Conservation (phyloP, 2,329 filamentous ascomycete genomes). For the Cytospora chrysosperma region DNA sequence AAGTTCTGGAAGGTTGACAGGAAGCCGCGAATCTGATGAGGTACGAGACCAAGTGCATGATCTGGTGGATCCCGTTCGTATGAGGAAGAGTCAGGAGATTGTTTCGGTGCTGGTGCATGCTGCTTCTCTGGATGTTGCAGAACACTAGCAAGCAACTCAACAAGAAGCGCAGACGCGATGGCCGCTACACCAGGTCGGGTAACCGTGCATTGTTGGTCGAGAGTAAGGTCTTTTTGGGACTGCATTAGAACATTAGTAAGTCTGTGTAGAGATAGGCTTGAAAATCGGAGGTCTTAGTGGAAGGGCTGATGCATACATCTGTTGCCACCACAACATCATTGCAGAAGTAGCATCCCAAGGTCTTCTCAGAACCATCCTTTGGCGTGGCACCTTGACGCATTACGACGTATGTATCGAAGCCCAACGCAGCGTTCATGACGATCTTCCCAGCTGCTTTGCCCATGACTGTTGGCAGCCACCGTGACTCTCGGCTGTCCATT, state of each 20-base stretch:
- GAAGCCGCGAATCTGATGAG: slow-evolving; percentile 79
- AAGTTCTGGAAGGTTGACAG: slow-evolving; percentile 72
- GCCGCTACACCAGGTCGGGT: slow-evolving; percentile 90
- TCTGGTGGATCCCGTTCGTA: slow-evolving; percentile 57
- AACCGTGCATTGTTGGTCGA: slow-evolving; percentile 97
- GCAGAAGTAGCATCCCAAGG: slow-evolving; percentile 95
- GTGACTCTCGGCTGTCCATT: slow-evolving; percentile 92
- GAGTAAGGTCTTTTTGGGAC: slow-evolving; percentile 91
- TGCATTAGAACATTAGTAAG: slow-evolving; percentile 39
- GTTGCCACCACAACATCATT: slow-evolving; percentile 95
- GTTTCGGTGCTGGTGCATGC: slow-evolving; percentile 55
- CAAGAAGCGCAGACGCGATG: slow-evolving; percentile 85
- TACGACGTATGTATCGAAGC: slow-evolving; percentile 94
- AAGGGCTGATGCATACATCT: slow-evolving; percentile 57
- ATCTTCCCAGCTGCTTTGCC: slow-evolving; percentile 91
- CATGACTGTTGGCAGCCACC: slow-evolving; percentile 96
- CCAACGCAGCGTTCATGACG: slow-evolving; percentile 93
- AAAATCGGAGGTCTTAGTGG: slow-evolving; percentile 38
- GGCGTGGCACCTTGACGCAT: slow-evolving; percentile 86
- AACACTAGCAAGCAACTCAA: slow-evolving; percentile 84
- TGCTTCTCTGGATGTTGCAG: slow-evolving; percentile 80
- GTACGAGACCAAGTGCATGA: slow-evolving; percentile 67
- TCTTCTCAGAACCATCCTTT: slow-evolving; percentile 54
- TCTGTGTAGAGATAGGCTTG: not conserved
- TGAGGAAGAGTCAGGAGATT: slow-evolving; percentile 35